Evolutionary conservation across 768 basidiomycete genomes (phyloP).

Genomic region (Epithele typhae): DNA sequence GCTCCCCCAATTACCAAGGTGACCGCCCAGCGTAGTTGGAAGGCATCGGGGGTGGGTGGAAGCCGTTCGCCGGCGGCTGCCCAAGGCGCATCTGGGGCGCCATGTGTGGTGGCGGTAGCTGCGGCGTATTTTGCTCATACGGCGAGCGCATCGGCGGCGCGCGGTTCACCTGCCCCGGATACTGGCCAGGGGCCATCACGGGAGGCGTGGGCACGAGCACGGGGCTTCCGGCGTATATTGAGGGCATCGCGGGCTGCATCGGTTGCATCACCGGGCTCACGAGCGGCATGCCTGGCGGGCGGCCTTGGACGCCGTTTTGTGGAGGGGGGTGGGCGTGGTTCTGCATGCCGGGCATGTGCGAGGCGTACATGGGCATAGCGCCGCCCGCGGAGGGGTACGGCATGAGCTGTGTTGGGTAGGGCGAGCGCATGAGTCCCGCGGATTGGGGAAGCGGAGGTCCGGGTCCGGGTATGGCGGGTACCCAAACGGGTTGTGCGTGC

Average conservation of each 20-base stretch:
- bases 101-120: conserved; percentile 21
- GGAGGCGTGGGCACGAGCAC: conserved; percentile 51
- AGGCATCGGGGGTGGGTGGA: conserved; percentile 31
- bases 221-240: conserved; percentile 67
- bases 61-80: conserved; percentile 28
- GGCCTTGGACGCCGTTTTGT: conserved; percentile 32
- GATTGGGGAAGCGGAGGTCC: conserved; percentile 43
- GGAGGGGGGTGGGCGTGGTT: conserved; percentile 35
- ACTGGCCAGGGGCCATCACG: conserved; percentile 28
- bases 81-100: conserved; percentile 22
- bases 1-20: conserved; percentile 40
- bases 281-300: conserved; percentile 36
- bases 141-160: conserved; percentile 28
- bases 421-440: conserved; percentile 55
- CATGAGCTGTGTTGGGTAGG: conserved; percentile 63
- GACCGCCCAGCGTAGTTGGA: conserved; percentile 40
- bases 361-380: conserved; percentile 47
- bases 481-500: conserved; percentile 65
- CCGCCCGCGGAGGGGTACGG: conserved; percentile 55
- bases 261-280: conserved; percentile 73
- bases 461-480: too few species aligned
- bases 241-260: conserved; percentile 48
- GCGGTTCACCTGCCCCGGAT: conserved; percentile 30
- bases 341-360: conserved; percentile 40
- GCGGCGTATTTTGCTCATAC: conserved; percentile 13